Evolutionary conservation across 345 rosid genomes (phyloP), one percentile per base, ranked within the genome.

Genomic region (Salix viminalis): DNA sequence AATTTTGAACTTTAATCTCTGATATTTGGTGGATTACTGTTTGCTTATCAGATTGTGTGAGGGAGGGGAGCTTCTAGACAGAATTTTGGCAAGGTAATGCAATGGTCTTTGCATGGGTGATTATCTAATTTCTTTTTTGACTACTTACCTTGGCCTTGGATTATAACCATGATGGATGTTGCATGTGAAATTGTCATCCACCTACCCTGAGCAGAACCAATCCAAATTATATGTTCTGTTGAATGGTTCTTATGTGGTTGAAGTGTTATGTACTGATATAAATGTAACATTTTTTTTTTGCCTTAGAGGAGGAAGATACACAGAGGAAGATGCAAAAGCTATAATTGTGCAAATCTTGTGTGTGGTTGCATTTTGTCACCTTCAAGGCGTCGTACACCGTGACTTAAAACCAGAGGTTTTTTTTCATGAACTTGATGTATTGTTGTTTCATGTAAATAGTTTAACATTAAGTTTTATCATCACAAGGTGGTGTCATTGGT

Each of bases 311-410:
- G 98, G 99, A 83, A 89, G 92, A 80, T 96, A 89, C 80, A 81
- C 87, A 3, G 99, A 96, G 83, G 94, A 89, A 54, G 99, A 94
- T 84, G 94, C 98, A 65, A 96, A 90, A 80, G 84, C 78, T 34
- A 91, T 92, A 58, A 76, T 94, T 84, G 83, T 88, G 70, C 97
- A 94, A 80, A 90, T 96, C 75, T 85, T 96, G 84, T 85, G 87
- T 48, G 96, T 91, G 41, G 94, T 92, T 82, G 87, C 99, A 4
- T 96, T 90, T 87, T 96, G 91, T 76, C 98, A 94, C 87, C 93
- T 94, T 81, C 96, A 96, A 87, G 99, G 98, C 52, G 98, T 94
- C 83, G 97, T 94, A 67, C 98, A 96, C 61, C 95, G 98, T 79
- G 99, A 96, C 83, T 81, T 96, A 56, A 92, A 96, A 79, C 98